Evolutionary conservation across 208 protist species (phyloP), one percentile per base, ranked within the genome.

Genomic region (Crithidia fasciculata): DNA sequence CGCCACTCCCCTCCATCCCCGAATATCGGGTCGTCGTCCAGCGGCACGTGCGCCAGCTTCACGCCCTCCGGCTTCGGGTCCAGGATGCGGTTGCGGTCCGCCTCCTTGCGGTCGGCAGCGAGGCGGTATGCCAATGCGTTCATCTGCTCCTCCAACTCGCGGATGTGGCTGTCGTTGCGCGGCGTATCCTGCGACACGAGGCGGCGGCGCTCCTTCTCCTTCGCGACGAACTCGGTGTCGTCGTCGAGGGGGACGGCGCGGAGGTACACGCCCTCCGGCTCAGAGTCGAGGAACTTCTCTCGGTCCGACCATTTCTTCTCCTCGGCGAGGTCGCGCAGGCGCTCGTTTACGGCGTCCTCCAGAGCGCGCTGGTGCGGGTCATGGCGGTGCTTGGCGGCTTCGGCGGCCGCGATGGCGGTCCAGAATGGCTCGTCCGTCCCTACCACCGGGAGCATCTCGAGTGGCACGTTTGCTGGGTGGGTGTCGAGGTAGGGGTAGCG

Each of bases 401-500:
- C 74, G 12, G 81, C 39, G 0, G 58, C 76, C n/a, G 41, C 36
- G 6, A 72, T 40, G 0, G 67, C 64, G 3, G 77, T 12, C 52
- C 60, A 68, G 60, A 90, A 88, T 0, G 16, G 9, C 2, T 69
- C 54, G 69, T 93, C 88, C 16, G 40, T 18, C 43, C 64, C 64
- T 5, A 89, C 39, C 3, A 57, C 45, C 1, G 80, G 71, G 2
- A 91, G 63, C 13, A 67, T 50, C 2, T 61, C 28, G 4, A 88
- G 66, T 3, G 73, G 80, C 8, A 90, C 61, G 43, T 76, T 68
- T 0, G 73, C 72, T 0, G 79, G 80, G 2, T 79, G 49, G 12
- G 54, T 52, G 47, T 87, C 66, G 39, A 91, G 18, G 50, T 65
- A 81, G 0, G 77, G 78, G 59, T 86, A 67, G n/a, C 79, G 63